Evolutionary conservation across 78 protist genomes (phyloP).

Genomic region (Emiliania huxleyi): DNA sequence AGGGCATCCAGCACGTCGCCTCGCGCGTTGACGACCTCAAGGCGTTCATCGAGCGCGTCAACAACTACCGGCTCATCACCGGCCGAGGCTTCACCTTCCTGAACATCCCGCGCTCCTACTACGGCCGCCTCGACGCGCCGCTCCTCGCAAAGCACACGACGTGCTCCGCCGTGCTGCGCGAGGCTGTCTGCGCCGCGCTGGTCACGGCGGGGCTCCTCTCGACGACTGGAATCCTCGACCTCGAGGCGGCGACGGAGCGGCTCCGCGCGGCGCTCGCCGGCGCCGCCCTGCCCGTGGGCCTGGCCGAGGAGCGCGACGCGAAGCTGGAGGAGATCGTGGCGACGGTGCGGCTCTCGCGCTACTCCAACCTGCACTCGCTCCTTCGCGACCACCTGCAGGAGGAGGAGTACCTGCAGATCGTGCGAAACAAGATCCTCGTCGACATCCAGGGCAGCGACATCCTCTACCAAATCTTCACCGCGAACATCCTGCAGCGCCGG

Average conservation of each 20-base stretch:
- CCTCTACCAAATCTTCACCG: constrained; percentile 39
- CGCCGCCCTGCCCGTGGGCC: too few species aligned
- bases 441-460: constrained; percentile 37
- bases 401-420: constrained; percentile 8
- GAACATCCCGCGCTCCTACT: constrained; percentile 20
- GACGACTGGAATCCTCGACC: too few species aligned
- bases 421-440: constrained; percentile 24
- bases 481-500: constrained; percentile 17
- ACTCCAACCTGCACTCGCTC: constrained; percentile 16
- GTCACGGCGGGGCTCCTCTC: too few species aligned
- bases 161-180: too few species aligned
- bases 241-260: too few species aligned
- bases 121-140: too few species aligned
- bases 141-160: too few species aligned
- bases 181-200: too few species aligned
- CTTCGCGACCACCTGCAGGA: constrained; percentile 29
- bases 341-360: background rate
- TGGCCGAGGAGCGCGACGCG: background rate
- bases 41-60: constrained; percentile 40
- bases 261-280: too few species aligned
- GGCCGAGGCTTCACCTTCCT: constrained; percentile 46
- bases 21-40: constrained; percentile 17
- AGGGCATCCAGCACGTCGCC: constrained; percentile 43
- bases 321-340: background rate
- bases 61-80: constrained; percentile 43